phyloP scores from a whole-genome alignment of 2,329 filamentous ascomycete genomes.

The Pseudogymnoascus sp. region DNA sequence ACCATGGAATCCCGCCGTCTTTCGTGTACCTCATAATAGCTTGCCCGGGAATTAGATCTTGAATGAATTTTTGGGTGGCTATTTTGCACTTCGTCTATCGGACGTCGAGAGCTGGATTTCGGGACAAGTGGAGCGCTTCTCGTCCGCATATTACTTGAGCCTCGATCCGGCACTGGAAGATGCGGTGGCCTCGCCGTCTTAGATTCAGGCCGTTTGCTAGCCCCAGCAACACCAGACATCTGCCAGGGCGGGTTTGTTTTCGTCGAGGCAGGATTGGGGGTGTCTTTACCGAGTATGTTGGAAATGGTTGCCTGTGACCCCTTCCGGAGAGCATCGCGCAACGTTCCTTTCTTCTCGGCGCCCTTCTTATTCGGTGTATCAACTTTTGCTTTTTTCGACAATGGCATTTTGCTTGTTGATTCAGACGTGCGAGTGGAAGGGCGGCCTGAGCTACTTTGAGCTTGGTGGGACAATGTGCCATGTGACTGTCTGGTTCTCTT shows the following conservation, averaged over 20 bases:
- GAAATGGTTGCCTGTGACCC: conserved; percentile 40
- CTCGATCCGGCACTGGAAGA: conserved; percentile 28
- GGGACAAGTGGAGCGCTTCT: conserved; percentile 29
- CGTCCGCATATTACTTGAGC: conserved; percentile 27
- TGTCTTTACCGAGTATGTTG: conserved; percentile 44
- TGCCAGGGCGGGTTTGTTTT: conserved; percentile 17
- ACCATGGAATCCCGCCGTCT: conserved; percentile 46
- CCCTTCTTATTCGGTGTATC: conserved; percentile 25
- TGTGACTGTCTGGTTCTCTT: conserved; percentile 24
- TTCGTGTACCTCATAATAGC: conserved; percentile 45
- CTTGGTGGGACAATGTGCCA: neutral
- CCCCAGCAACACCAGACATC: neutral
- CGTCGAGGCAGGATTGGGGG: conserved; percentile 14
- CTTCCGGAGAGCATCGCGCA: conserved; percentile 47
- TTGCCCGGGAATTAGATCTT: conserved; percentile 39
- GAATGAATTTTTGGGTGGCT: conserved; percentile 18
- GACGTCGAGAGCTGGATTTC: conserved; percentile 18
- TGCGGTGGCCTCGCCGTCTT: conserved; percentile 22
- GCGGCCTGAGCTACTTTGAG: conserved; percentile 17
- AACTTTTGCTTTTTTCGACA: conserved; percentile 27
- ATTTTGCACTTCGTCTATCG: conserved; percentile 33
- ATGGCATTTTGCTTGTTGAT: conserved; percentile 23
- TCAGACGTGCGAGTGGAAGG: conserved; percentile 20
- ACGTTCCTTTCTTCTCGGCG: conserved; percentile 37
- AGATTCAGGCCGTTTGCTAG: conserved; percentile 18